These are phyloP conservation scores for Fusarium sp. DNA, from an alignment of 2,329 filamentous ascomycete genomes.

Conservation along the genomic window DNA sequence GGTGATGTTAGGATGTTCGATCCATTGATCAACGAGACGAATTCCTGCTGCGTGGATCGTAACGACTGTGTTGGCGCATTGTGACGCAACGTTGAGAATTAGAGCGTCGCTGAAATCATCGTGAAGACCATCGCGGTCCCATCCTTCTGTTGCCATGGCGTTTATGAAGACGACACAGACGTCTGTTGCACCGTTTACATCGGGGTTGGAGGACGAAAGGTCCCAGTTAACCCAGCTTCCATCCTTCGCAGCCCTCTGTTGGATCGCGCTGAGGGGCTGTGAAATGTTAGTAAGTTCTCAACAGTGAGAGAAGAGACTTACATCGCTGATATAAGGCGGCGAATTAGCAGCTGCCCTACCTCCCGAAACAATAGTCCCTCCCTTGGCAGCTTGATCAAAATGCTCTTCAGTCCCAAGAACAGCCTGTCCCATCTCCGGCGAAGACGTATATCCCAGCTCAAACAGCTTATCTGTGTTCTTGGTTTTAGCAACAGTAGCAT, in stretches of 20 bases:
- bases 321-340: slow-evolving; percentile 62
- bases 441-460: slow-evolving; percentile 60
- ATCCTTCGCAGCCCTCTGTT: slow-evolving; percentile 64
- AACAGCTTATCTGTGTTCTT: slow-evolving; percentile 62
- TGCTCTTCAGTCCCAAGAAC: slow-evolving; percentile 56
- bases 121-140: slow-evolving; percentile 72
- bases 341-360: slow-evolving; percentile 64
- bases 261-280: slow-evolving; percentile 54
- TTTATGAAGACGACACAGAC: slow-evolving; percentile 88
- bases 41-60: slow-evolving; percentile 72
- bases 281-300: background rate
- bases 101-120: slow-evolving; percentile 75
- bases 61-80: slow-evolving; percentile 73
- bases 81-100: slow-evolving; percentile 67
- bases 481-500: slow-evolving; percentile 67
- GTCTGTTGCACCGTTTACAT: slow-evolving; percentile 57
- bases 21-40: slow-evolving; percentile 72
- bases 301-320: slow-evolving; percentile 31
- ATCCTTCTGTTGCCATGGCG: slow-evolving; percentile 82
- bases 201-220: slow-evolving; percentile 47
- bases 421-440: slow-evolving; percentile 58
- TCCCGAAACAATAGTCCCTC: slow-evolving; percentile 64
- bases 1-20: slow-evolving; percentile 73
- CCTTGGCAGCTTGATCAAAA: slow-evolving; percentile 62
- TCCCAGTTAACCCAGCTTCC: slow-evolving; percentile 67